phyloP scores from a whole-genome alignment of 129 eudicot species.

The Artemisia argyi region DNA sequence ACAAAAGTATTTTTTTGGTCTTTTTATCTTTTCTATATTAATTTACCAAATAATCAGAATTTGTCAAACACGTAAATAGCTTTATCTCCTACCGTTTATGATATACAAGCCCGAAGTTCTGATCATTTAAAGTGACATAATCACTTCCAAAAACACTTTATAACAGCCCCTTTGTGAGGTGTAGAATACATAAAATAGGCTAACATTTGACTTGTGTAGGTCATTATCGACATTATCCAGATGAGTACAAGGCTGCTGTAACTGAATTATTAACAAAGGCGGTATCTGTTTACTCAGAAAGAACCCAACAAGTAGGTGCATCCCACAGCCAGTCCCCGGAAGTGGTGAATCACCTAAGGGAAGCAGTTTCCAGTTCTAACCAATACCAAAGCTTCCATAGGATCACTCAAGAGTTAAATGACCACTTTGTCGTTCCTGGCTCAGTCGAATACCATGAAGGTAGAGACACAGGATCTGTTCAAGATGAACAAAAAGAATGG shows the following conservation, averaged over 20 bases:
- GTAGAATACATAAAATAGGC: background rate
- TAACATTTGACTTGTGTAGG: constrained; percentile 34
- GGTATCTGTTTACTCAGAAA: constrained; percentile 41
- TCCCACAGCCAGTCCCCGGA: constrained; percentile 45
- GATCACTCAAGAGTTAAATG: constrained; percentile 53
- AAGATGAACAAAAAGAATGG: constrained; percentile 52
- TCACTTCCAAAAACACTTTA: background rate
- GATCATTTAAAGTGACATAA: background rate
- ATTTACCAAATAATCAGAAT: too few species aligned
- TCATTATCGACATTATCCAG: constrained; percentile 61
- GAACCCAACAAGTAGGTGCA: constrained; percentile 44
- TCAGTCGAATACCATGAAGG: constrained; percentile 72
- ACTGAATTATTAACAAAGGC: constrained; percentile 70
- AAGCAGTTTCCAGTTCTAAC: constrained; percentile 61
- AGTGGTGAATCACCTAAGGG: constrained; percentile 48
- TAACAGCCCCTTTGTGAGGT: too few species aligned
- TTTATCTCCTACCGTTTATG: background rate
- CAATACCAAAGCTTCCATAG: constrained; percentile 60
- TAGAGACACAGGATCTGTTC: constrained; percentile 78
- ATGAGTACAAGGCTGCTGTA: constrained; percentile 78
- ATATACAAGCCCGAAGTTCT: background rate
- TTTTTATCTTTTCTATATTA: too few species aligned
- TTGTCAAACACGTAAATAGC: background rate
- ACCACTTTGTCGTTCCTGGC: constrained; percentile 56
- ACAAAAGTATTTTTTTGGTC: too few species aligned